Base-by-base conservation (phyloP, 148 eudicot genomes). In the Talinum fruticosum region DNA sequence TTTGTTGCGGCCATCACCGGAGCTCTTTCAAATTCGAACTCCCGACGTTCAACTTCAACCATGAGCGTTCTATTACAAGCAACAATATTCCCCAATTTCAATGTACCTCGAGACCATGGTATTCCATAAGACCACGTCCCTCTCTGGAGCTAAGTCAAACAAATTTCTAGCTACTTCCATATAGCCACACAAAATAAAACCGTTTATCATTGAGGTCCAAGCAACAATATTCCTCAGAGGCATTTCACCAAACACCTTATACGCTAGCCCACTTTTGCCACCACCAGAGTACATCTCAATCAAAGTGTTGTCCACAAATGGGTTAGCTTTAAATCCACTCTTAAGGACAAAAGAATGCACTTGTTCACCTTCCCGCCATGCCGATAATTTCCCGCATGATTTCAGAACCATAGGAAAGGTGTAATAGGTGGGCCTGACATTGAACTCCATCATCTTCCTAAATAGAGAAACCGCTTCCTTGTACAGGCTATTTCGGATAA, bases 91-190 rank as follows among this genome's bases (percentile, higher is more conserved):
- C 21, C 88, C 84, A 73, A 35, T 36, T 49, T 80, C 85, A 75
- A 83, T 90, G 72, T 93, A 89, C 23, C 87, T 90, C 0, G 83
- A 80, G 38, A 93, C 79, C 90, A 90, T 85, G 69, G 82, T 89
- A 78, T 90, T 93, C 97, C 95, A 93, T 80, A 90, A 69, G 10
- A 90, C 85, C 59, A 87, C 74, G 84, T 93, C 97, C n/a, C 92
- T 83, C 71, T 86, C 93, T 1, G 90, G 91, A 6, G 89, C 89
- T 85, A 90, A 68, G 69, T 90, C 91, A 80, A 92, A 90, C 35
- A 92, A 84, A 4, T 74, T 34, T 67, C 87, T 75, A 12, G 93
- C 95, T 24, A 76, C 82, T 37, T 73, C 71, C 69, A 93, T 15
- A 72, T 84, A 77, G 34, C 84, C 75, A 77, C 69, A 79, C 34